These are phyloP conservation scores for Allantophomopsis cytisporea DNA, from an alignment of 2,329 filamentous ascomycete species.

Conservation along the genomic window DNA sequence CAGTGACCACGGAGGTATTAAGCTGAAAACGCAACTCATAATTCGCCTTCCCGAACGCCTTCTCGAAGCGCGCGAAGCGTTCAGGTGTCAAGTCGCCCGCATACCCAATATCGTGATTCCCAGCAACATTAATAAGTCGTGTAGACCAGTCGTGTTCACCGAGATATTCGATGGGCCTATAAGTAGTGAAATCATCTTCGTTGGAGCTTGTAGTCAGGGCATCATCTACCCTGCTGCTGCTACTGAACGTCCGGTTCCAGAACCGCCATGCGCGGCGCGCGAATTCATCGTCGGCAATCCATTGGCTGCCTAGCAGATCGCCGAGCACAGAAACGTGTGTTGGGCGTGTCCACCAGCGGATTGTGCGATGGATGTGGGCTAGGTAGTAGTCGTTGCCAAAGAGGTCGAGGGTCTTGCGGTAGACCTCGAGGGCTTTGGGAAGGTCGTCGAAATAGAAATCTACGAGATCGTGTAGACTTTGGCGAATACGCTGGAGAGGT, in stretches of 20 bases:
- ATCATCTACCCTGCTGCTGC: conserved; percentile 48
- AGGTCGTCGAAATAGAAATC: conserved; percentile 56
- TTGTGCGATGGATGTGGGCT: conserved; percentile 75
- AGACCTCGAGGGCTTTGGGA: conserved; percentile 48
- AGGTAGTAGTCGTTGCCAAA: conserved; percentile 93
- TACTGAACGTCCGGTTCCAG: conserved; percentile 70
- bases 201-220: conserved; percentile 33
- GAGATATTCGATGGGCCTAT: conserved; percentile 5
- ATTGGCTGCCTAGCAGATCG: conserved; percentile 87
- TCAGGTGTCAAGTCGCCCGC: conserved; percentile 75
- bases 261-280: conserved; percentile 56
- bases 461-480: conserved; percentile 41
- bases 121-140: conserved; percentile 76
- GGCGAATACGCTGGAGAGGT: conserved; percentile 35
- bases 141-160: conserved; percentile 47
- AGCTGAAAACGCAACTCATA: conserved; percentile 73
- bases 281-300: conserved; percentile 83
- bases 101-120: conserved; percentile 96
- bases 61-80: conserved; percentile 70
- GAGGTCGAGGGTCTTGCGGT: conserved; percentile 73
- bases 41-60: conserved; percentile 73
- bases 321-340: conserved; percentile 84
- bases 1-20: conserved; percentile 17
- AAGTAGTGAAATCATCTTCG: conserved; percentile 17
- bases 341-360: conserved; percentile 73